A percentile compares a stretch with the other conserved stretches of the same genome.
These are phyloP conservation scores for Eucalyptus cloeziana DNA, from an alignment of 345 rosid species.

Conservation along the genomic window DNA sequence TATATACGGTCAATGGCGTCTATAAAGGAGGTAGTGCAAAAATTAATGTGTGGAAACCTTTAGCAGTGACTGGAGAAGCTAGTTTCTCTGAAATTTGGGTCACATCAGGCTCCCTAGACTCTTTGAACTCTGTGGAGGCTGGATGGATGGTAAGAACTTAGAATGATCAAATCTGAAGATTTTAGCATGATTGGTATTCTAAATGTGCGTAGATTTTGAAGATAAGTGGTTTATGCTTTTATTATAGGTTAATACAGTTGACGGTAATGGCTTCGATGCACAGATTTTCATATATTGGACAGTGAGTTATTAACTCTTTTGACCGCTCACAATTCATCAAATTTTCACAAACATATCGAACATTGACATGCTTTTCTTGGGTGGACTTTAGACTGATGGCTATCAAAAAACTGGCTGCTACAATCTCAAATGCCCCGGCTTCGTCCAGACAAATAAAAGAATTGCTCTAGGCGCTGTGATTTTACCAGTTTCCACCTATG, in stretches of 20 bases:
- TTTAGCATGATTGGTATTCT: neutral
- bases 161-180: neutral
- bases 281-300: conserved; percentile 18
- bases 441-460: neutral
- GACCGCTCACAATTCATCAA: neutral
- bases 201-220: neutral
- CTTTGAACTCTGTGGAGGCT: neutral
- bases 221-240: neutral
- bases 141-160: neutral
- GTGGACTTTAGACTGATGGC: conserved; percentile 1
- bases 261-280: neutral
- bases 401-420: conserved; percentile 8
- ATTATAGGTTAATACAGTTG: neutral
- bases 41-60: neutral
- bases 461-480: neutral
- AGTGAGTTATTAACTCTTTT: neutral
- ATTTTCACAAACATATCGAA: neutral
- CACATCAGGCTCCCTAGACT: neutral
- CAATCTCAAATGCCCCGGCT: conserved; percentile 21
- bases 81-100: neutral
- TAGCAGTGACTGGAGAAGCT: neutral
- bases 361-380: neutral
- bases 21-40: neutral
- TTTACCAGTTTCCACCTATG: neutral
- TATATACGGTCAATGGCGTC: neutral